Conservation (phyloP, 2,329 filamentous ascomycete genomes). For the Penicillium fuscoglaucum region DNA sequence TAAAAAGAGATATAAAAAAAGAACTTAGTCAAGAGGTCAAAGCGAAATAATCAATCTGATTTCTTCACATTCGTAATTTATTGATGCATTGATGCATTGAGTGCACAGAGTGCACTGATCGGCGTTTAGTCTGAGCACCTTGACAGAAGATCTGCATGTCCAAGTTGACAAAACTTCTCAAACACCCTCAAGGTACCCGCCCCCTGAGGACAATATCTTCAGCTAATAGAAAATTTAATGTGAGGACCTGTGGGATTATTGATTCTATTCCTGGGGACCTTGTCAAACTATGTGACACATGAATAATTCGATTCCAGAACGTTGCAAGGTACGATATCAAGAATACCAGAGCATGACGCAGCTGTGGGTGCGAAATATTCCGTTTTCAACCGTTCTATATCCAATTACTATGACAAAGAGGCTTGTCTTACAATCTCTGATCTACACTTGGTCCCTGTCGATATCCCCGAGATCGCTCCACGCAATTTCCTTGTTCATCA, state of each 20-base stretch:
- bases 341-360: conserved; percentile 13
- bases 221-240: background rate
- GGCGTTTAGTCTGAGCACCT: conserved; percentile 8
- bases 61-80: background rate
- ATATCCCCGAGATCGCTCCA: conserved; percentile 7
- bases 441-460: conserved; percentile 1
- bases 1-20: background rate
- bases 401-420: background rate
- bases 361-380: background rate
- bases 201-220: background rate
- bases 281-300: background rate
- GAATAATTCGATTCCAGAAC: background rate
- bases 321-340: background rate
- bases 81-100: background rate
- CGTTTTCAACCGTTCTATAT: conserved; percentile 14
- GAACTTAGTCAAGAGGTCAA: background rate
- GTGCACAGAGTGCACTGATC: background rate
- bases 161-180: conserved; percentile 30
- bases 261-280: conserved; percentile 2
- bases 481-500: conserved; percentile 7
- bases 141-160: conserved; percentile 21
- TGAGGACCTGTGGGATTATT: conserved; percentile 5
- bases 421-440: background rate
- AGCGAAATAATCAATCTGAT: background rate
- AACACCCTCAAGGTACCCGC: conserved; percentile 33